Evolutionary conservation across 2,329 filamentous ascomycete species (phyloP).

Genomic region (Cytospora chrysosperma): DNA sequence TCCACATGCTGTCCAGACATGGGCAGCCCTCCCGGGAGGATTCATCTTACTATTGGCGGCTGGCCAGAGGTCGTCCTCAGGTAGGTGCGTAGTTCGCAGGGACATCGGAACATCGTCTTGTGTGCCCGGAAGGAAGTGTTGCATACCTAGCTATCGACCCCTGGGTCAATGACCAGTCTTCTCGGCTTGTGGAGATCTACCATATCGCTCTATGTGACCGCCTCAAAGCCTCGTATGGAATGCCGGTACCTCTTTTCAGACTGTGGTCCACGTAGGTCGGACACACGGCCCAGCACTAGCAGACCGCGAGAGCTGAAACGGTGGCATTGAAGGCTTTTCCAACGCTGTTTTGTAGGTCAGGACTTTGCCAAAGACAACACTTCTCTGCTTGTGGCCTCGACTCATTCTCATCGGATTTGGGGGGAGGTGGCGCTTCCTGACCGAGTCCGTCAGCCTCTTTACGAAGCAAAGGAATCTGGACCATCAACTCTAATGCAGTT

Average conservation of each 20-base stretch:
- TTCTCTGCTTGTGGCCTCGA: background rate
- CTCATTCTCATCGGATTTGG: background rate
- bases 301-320: background rate
- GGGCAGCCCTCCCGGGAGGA: background rate
- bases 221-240: background rate
- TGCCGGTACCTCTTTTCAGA: background rate
- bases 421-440: background rate
- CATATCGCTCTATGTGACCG: constrained; percentile 8
- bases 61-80: background rate
- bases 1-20: background rate
- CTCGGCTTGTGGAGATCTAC: background rate
- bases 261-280: background rate
- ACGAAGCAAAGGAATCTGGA: background rate
- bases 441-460: background rate
- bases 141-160: background rate
- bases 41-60: background rate
- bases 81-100: background rate
- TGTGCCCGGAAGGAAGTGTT: background rate
- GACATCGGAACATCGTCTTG: background rate
- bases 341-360: constrained; percentile 30
- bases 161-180: background rate
- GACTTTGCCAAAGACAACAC: background rate
- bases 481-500: background rate
- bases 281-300: background rate
- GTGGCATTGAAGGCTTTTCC: background rate